Evolutionary conservation across 257 asterid species (phyloP).

Genomic region (Salvia rosmarinus): DNA sequence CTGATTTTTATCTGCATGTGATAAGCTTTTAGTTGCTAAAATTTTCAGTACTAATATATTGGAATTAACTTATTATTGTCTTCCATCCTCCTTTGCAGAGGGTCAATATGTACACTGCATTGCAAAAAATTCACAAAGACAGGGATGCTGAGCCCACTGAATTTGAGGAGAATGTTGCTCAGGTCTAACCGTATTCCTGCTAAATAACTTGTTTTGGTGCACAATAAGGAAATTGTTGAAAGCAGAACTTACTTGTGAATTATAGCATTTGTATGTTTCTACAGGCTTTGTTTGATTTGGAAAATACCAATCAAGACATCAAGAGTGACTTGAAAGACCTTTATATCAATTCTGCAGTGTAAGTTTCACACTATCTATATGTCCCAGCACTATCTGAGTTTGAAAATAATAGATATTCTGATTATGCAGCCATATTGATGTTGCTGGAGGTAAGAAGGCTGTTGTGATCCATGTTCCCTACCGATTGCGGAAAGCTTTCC

Average conservation of each 20-base stretch:
- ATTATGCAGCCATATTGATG: conserved; percentile 70
- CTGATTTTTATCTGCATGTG: neutral
- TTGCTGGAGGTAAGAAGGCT: conserved; percentile 78
- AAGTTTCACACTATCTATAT: conserved; percentile 33
- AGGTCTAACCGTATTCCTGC: conserved; percentile 46
- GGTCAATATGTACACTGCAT: conserved; percentile 75
- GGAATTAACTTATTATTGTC: neutral
- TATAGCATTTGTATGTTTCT: neutral
- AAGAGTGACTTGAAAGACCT: conserved; percentile 87
- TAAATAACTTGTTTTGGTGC: neutral
- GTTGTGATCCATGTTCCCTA: conserved; percentile 89
- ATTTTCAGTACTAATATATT: neutral
- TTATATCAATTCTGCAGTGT: conserved; percentile 82
- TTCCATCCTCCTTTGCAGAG: neutral
- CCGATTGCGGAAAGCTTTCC: conserved; percentile 80
- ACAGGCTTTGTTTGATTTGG: conserved; percentile 85
- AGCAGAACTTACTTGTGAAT: neutral
- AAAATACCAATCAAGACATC: conserved; percentile 79
- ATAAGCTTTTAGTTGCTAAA: neutral
- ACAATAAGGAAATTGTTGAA: neutral
- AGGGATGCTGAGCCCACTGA: conserved; percentile 83
- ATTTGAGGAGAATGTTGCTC: conserved; percentile 82
- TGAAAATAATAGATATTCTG: conserved; percentile 2
- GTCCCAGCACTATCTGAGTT: neutral
- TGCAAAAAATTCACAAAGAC: conserved; percentile 75